These are phyloP conservation scores for Eruca vesicaria DNA, from an alignment of 441 rosid genomes.

Conservation along the genomic window DNA sequence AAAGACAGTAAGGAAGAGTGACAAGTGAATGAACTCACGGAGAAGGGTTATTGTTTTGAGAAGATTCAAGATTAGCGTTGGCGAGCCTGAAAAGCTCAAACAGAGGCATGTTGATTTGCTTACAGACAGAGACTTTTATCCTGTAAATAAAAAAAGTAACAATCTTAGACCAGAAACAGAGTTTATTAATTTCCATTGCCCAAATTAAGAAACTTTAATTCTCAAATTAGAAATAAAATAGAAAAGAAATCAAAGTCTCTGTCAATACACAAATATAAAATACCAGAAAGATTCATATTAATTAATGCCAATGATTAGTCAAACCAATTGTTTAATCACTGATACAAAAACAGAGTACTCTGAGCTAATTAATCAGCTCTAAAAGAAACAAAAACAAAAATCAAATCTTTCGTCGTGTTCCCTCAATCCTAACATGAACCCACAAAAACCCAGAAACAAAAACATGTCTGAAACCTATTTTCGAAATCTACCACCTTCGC, in stretches of 20 bases:
- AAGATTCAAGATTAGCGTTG: slow-evolving; percentile 51
- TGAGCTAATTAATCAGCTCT: background rate
- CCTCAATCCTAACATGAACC: slow-evolving; percentile 31
- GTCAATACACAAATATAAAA: slow-evolving; percentile 36
- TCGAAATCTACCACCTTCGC: background rate
- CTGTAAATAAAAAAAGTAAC: slow-evolving; percentile 22
- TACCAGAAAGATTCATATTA: slow-evolving; percentile 17
- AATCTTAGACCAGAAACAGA: slow-evolving; percentile 33
- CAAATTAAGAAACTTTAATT: slow-evolving; percentile 14
- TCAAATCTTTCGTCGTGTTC: slow-evolving; percentile 36
- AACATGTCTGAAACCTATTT: background rate
- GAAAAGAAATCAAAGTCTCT: slow-evolving; percentile 38
- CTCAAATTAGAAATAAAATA: slow-evolving; percentile 12
- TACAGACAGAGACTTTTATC: slow-evolving; percentile 12
- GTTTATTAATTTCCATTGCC: slow-evolving; percentile 24
- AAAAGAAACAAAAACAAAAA: slow-evolving; percentile 13
- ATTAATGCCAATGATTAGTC: slow-evolving; percentile 33
- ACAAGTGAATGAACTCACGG: slow-evolving; percentile 46
- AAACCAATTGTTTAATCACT: slow-evolving; percentile 52
- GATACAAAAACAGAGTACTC: slow-evolving; percentile 8
- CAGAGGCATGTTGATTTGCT: slow-evolving; percentile 61
- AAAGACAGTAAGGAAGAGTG: background rate
- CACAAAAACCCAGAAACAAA: slow-evolving; percentile 20
- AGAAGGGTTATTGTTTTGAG: slow-evolving; percentile 52
- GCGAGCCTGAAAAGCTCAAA: slow-evolving; percentile 68